A percentile compares a stretch with the other conserved stretches of the same genome.
Conservation (phyloP, 2,329 filamentous ascomycete species). For the Arachnomyces sp. region DNA sequence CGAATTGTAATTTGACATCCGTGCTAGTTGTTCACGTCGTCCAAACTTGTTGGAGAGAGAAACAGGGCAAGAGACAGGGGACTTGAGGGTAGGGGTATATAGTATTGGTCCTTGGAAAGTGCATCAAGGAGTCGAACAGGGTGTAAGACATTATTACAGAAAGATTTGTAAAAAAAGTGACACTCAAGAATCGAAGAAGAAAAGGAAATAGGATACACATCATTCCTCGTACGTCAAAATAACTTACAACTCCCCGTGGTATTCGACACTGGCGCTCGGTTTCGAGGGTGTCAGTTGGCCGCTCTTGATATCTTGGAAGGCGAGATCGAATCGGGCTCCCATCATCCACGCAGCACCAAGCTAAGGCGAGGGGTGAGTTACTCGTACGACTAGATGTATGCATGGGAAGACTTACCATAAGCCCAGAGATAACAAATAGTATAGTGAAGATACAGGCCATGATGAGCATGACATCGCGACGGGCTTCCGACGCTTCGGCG, state of each 20-base stretch:
- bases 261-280: conserved; percentile 17
- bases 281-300: conserved; percentile 38
- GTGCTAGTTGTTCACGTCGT: conserved; percentile 52
- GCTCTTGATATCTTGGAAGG: conserved; percentile 47
- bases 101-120: conserved; percentile 26
- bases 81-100: conserved; percentile 15
- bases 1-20: conserved; percentile 99
- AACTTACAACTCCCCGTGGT: conserved; percentile 36
- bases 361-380: conserved; percentile 36
- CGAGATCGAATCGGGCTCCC: conserved; percentile 73
- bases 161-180: conserved; percentile 10
- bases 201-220: conserved; percentile 15
- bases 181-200: conserved; percentile 15
- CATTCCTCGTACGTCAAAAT: conserved; percentile 21
- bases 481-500: conserved; percentile 31
- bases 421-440: conserved; percentile 59
- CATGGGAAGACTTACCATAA: conserved; percentile 61
- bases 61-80: conserved; percentile 1
- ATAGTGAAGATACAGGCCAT: conserved; percentile 57
- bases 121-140: conserved; percentile 17
- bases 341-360: conserved; percentile 67
- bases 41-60: background rate
- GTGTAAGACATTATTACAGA: conserved; percentile 7
- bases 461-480: conserved; percentile 4
- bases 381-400: background rate